Conservation (phyloP, 305 asterid species). For the Fraxinus albicans region DNA sequence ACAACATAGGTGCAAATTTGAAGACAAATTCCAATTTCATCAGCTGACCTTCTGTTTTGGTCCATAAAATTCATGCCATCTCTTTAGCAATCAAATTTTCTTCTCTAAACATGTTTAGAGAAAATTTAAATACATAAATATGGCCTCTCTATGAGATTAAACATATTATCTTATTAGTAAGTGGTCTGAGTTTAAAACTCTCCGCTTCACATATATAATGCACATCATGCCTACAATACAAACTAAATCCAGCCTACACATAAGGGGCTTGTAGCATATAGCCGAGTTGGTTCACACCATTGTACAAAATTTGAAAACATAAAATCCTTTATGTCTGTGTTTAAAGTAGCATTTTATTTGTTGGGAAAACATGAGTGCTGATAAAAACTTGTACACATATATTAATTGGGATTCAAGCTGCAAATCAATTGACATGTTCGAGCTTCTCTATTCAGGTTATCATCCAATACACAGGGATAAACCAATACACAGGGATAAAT, state of each 20-base stretch:
- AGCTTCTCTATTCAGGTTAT: slow-evolving; percentile 61
- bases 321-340: neutral
- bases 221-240: neutral
- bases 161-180: neutral
- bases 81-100: neutral
- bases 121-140: neutral
- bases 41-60: neutral
- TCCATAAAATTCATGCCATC: neutral
- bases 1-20: neutral
- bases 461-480: slow-evolving; percentile 54
- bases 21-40: neutral
- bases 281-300: neutral
- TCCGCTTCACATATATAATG: neutral
- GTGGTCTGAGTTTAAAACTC: neutral
- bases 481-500: slow-evolving; percentile 15
- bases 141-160: neutral
- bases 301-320: neutral
- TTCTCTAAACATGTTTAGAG: neutral
- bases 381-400: neutral
- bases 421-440: slow-evolving; percentile 54
- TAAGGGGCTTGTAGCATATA: neutral
- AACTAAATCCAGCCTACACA: neutral
- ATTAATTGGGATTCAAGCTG: slow-evolving; percentile 1
- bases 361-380: neutral
- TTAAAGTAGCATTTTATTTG: neutral